Percentiles rank a stretch among this genome's conserved stretches.
These are phyloP conservation scores for Saccharomycopsis phalli DNA, from an alignment of 1,139 yeast species.

Conservation along the genomic window DNA sequence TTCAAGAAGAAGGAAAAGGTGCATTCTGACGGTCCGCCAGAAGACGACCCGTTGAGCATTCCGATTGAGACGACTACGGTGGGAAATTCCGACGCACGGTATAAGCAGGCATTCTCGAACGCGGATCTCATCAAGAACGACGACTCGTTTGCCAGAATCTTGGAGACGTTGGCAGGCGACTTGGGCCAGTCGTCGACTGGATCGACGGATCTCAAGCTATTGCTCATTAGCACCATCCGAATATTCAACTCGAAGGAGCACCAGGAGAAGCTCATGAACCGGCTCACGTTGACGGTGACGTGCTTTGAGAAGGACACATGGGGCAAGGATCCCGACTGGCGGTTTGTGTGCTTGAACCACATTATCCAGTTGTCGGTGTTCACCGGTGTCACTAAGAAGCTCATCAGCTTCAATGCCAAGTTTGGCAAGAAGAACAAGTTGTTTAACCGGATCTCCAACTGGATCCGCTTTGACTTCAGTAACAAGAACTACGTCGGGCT, in stretches of 20 bases:
- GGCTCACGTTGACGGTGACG: slow-evolving; percentile 16
- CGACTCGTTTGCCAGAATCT: slow-evolving; percentile 3
- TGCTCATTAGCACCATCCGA: slow-evolving; percentile 12
- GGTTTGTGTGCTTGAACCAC: slow-evolving; percentile 18
- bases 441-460: slow-evolving; percentile 20
- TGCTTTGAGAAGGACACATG: slow-evolving; percentile 20
- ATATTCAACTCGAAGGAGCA: slow-evolving; percentile 7
- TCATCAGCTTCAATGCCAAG: slow-evolving; percentile 12
- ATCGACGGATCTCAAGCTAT: slow-evolving; percentile 8
- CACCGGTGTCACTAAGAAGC: slow-evolving; percentile 1
- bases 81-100: not conserved
- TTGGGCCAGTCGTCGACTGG: slow-evolving; percentile 9
- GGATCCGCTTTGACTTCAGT: slow-evolving; percentile 21
- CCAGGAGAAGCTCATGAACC: slow-evolving; percentile 16
- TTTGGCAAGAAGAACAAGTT: slow-evolving; percentile 18
- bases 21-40: not conserved
- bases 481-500: slow-evolving; percentile 9
- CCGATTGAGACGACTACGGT: too few relatives aligned
- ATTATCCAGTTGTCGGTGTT: slow-evolving; percentile 5
- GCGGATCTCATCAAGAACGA: slow-evolving; percentile 3
- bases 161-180: slow-evolving; percentile 7
- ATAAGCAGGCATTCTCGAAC: not conserved
- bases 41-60: not conserved
- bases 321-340: slow-evolving; percentile 20
- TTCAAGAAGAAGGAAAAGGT: slow-evolving; percentile 5